phyloP scores from a whole-genome alignment of 805 yeast species.

The Metschnikowia aberdeeniae region DNA sequence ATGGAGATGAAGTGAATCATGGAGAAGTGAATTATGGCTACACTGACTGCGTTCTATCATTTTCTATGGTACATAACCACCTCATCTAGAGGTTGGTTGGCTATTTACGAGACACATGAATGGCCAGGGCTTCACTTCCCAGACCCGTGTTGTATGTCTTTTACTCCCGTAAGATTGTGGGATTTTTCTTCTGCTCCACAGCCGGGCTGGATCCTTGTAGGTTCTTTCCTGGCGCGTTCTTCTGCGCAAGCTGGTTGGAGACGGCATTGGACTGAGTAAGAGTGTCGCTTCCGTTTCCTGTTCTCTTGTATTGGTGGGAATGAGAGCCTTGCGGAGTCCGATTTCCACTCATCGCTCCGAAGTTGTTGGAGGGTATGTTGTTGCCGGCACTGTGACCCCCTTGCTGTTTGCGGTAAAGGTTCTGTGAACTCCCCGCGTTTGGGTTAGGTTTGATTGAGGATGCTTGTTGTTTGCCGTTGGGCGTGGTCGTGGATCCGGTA shows the following conservation, averaged over 20 bases:
- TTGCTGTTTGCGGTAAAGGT: neutral
- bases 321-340: neutral
- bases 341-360: slow-evolving; percentile 1
- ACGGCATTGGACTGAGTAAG: neutral
- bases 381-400: slow-evolving; percentile 5
- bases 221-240: slow-evolving; percentile 5
- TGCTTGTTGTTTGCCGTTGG: slow-evolving; percentile 1
- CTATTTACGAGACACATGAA: slow-evolving; percentile 6
- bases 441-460: neutral
- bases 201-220: slow-evolving; percentile 1
- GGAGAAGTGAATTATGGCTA: too few relatives aligned
- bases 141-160: slow-evolving; percentile 1
- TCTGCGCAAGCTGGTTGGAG: neutral
- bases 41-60: slow-evolving; percentile 1
- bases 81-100: slow-evolving; percentile 17
- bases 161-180: neutral
- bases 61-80: slow-evolving; percentile 15
- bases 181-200: slow-evolving; percentile 6
- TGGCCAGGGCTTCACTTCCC: slow-evolving; percentile 7
- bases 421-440: neutral
- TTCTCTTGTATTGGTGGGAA: neutral
- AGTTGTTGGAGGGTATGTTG: slow-evolving; percentile 4
- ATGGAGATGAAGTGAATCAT: too few relatives aligned
- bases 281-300: neutral
- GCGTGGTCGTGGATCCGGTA: neutral